Evolutionary conservation across 257 asterid genomes (phyloP).

Genomic region (Forsythia suspensa): DNA sequence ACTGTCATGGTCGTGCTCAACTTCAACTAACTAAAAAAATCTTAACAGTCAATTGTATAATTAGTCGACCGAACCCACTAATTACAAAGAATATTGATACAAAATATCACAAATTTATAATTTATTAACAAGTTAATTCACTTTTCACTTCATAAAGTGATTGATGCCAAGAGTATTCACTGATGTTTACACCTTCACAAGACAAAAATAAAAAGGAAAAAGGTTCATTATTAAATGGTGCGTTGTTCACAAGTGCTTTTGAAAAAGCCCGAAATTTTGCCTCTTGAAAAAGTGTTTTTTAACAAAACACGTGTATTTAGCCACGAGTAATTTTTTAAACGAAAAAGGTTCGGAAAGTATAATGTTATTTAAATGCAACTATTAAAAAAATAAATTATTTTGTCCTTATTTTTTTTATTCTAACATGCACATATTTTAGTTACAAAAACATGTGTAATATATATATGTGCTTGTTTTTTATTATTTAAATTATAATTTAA

Average conservation of each 20-base stretch:
- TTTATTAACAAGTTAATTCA: no score
- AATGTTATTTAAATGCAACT: no score
- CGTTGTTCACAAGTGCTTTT: neutral
- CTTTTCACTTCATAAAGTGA: no score
- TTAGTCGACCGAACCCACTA: neutral
- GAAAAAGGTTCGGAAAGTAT: no score
- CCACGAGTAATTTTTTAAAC: neutral
- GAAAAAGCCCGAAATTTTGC: neutral
- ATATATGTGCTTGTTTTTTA: no score
- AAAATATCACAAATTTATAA: no score
- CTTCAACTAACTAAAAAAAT: no score
- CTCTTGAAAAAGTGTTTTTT: neutral
- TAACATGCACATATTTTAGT: neutral
- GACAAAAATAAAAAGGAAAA: neutral
- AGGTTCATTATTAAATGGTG: neutral
- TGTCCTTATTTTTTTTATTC: neutral
- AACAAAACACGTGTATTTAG: neutral
- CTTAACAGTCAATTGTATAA: neutral
- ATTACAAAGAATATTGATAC: no score
- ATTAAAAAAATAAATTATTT: no score
- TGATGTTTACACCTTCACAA: neutral
- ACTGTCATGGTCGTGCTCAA: neutral
- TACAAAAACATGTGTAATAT: no score
- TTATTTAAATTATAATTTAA: no score
- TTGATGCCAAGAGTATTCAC: no score